These are phyloP conservation scores for Epichloe festucae DNA, from an alignment of 2,329 filamentous ascomycete species.

Conservation along the genomic window DNA sequence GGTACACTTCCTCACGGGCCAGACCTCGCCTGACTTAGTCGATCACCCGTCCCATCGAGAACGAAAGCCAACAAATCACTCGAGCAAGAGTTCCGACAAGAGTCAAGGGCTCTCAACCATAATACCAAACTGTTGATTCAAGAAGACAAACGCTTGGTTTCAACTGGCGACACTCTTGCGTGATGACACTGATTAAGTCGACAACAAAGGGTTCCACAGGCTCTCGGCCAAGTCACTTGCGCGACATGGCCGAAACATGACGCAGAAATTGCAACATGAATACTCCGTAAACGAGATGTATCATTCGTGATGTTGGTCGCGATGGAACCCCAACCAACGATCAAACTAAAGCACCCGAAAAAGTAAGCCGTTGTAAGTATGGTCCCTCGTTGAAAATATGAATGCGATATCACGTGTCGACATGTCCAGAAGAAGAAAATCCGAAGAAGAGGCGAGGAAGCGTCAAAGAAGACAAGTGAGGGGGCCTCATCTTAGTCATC, in stretches of 20 bases:
- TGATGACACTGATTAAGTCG: neutral
- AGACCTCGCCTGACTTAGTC: too few relatives aligned
- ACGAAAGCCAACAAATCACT: too few relatives aligned
- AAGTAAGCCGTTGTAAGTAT: neutral
- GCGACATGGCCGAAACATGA: neutral
- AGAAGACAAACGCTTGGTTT: neutral
- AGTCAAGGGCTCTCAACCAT: neutral
- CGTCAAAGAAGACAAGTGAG: neutral
- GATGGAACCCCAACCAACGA: neutral
- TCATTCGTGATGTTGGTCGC: neutral
- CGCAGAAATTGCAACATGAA: too few relatives aligned
- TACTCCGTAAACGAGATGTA: neutral
- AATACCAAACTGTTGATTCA: neutral
- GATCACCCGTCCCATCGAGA: too few relatives aligned
- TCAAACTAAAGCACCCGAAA: too few relatives aligned
- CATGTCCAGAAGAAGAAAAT: neutral
- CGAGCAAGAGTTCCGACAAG: too few relatives aligned
- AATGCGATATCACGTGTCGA: neutral
- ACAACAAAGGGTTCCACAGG: neutral
- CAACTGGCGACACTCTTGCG: neutral
- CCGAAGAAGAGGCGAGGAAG: neutral
- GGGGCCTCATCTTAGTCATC: neutral
- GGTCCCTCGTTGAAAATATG: neutral
- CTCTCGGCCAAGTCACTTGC: neutral
- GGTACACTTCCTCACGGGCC: too few relatives aligned